Evolutionary conservation across 345 rosid genomes (phyloP).

Genomic region (Pistacia vera): DNA sequence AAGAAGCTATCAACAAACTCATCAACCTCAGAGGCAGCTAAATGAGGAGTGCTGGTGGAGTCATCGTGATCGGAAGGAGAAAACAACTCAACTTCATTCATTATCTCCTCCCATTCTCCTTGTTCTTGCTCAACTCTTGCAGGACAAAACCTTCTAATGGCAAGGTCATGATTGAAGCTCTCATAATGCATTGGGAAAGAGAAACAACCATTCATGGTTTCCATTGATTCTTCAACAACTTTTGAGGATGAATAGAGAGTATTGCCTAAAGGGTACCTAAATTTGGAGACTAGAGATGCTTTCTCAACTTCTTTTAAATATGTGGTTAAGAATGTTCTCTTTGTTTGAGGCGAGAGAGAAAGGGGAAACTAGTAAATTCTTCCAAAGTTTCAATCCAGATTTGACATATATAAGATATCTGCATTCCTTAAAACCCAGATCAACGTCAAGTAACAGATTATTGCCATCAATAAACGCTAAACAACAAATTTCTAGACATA

Average conservation of each 20-base stretch:
- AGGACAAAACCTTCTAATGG: constrained; percentile 65
- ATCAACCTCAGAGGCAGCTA: constrained; percentile 50
- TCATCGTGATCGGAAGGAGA: constrained; percentile 27
- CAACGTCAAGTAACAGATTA: no score
- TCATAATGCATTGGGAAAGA: constrained; percentile 35
- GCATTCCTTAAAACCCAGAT: no score
- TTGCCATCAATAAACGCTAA: no score
- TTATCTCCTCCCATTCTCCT: constrained; percentile 35
- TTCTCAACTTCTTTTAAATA: constrained; percentile 11
- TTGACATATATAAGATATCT: no score
- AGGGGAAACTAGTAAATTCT: no score
- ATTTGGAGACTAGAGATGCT: neutral
- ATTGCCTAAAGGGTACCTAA: neutral
- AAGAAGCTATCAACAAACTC: constrained; percentile 65
- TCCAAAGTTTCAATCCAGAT: no score
- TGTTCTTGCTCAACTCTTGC: constrained; percentile 56
- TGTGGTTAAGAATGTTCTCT: constrained; percentile 32
- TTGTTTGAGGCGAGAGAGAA: constrained; percentile 3
- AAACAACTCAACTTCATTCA: constrained; percentile 30
- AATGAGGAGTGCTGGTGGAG: constrained; percentile 20
- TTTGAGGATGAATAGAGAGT: constrained; percentile 3
- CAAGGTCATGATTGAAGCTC: constrained; percentile 49
- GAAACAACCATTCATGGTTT: constrained; percentile 38
- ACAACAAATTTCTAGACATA: no score
- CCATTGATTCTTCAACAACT: constrained; percentile 35